These are phyloP conservation scores for Panaeolus cyanescens DNA, from an alignment of 768 basidiomycete species.

Conservation along the genomic window DNA sequence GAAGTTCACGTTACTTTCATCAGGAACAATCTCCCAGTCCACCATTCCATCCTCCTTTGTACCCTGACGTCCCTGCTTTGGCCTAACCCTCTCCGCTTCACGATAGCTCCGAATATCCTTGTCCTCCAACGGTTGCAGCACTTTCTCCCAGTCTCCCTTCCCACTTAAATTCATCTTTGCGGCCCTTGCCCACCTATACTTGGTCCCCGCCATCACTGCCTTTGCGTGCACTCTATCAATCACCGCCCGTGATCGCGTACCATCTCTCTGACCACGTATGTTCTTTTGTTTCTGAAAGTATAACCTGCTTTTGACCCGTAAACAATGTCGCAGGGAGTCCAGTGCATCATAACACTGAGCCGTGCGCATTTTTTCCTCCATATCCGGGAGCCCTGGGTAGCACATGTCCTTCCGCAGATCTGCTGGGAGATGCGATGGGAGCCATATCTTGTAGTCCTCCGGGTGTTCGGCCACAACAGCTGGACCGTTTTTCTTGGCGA, in stretches of 20 bases:
- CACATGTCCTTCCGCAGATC: neutral
- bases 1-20: neutral
- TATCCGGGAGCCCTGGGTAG: neutral
- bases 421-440: conserved; percentile 5
- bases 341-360: conserved; percentile 13
- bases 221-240: conserved; percentile 3
- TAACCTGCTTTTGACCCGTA: neutral
- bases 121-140: neutral
- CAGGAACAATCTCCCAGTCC: neutral
- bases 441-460: conserved; percentile 6
- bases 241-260: neutral
- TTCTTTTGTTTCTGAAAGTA: neutral
- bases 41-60: neutral
- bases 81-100: neutral
- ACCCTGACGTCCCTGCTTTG: neutral
- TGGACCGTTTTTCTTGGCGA: neutral
- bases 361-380: conserved; percentile 6
- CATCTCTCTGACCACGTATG: neutral
- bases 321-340: neutral
- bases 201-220: neutral
- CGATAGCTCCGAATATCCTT: neutral
- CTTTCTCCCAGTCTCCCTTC: neutral
- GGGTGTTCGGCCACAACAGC: neutral
- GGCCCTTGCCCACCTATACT: neutral
- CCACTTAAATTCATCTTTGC: neutral